Evolutionary conservation across 2,329 filamentous ascomycete species (phyloP).

Genomic region (Chaetomium sp.): DNA sequence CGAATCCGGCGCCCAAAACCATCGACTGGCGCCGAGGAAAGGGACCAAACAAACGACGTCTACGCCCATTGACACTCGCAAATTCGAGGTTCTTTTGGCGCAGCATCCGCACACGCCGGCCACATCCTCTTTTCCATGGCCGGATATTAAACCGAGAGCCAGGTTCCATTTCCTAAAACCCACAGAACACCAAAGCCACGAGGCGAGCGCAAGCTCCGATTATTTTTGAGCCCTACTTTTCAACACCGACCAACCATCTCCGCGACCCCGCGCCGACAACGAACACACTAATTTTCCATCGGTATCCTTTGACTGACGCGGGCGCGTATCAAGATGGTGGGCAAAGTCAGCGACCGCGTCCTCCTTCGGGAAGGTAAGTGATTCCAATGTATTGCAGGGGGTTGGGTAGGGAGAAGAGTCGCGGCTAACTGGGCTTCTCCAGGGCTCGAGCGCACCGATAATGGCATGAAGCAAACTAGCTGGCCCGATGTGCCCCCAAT

Average conservation of each 20-base stretch:
- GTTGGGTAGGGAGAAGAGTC: too few relatives aligned
- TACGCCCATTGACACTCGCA: too few relatives aligned
- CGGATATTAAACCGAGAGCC: neutral
- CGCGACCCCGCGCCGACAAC: neutral
- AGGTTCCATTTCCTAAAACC: neutral
- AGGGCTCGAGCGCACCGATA: slow-evolving; percentile 96
- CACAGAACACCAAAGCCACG: neutral
- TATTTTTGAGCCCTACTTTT: neutral
- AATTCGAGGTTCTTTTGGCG: too few relatives aligned
- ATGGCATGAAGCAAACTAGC: slow-evolving; percentile 91
- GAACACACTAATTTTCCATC: neutral
- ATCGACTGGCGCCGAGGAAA: neutral
- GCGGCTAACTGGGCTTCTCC: slow-evolving; percentile 18
- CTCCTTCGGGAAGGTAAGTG: slow-evolving; percentile 54
- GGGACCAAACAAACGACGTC: neutral
- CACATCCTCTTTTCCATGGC: too few relatives aligned
- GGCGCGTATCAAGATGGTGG: slow-evolving; percentile 43
- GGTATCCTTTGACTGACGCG: neutral
- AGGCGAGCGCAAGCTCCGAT: neutral
- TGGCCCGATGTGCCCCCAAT: slow-evolving; percentile 93
- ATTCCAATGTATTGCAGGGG: neutral
- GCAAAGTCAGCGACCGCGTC: slow-evolving; percentile 59
- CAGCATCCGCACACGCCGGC: too few relatives aligned
- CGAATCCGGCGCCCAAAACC: slow-evolving; percentile 7
- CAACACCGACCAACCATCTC: neutral